A percentile compares a stretch with the other conserved stretches of the same genome.
These are phyloP conservation scores for Basipetospora chlamydospora DNA, from an alignment of 2,329 filamentous ascomycete genomes.

Conservation along the genomic window DNA sequence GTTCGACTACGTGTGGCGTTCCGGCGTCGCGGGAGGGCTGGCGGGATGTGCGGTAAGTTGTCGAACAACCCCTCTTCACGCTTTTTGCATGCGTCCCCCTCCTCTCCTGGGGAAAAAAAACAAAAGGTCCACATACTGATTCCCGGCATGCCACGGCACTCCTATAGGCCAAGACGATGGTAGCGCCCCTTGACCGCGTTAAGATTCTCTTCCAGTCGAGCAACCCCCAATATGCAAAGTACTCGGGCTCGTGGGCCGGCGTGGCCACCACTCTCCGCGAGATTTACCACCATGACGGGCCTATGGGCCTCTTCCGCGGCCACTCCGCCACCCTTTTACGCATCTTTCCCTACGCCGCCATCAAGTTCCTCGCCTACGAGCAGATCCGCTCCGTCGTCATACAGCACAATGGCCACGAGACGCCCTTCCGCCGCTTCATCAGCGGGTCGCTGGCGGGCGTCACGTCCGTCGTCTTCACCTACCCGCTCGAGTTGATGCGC, in stretches of 20 bases:
- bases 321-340: slow-evolving; percentile 88
- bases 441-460: slow-evolving; percentile 68
- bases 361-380: slow-evolving; percentile 97
- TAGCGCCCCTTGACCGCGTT: slow-evolving; percentile 89
- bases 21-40: slow-evolving; percentile 72
- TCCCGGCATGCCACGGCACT: too few species aligned
- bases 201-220: slow-evolving; percentile 97
- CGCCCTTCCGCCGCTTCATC: slow-evolving; percentile 57
- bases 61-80: slow-evolving; percentile 1
- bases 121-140: slow-evolving; percentile 4
- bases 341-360: slow-evolving; percentile 93
- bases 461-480: slow-evolving; percentile 89
- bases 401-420: slow-evolving; percentile 57
- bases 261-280: slow-evolving; percentile 69
- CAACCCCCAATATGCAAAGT: slow-evolving; percentile 88
- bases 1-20: slow-evolving; percentile 70
- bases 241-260: slow-evolving; percentile 77
- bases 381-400: slow-evolving; percentile 79
- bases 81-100: background rate
- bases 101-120: background rate
- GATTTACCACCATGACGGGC: slow-evolving; percentile 64
- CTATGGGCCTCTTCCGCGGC: slow-evolving; percentile 70
- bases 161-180: slow-evolving; percentile 83
- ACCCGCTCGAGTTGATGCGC: slow-evolving; percentile 82
- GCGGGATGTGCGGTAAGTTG: slow-evolving; percentile 76